Percentiles rank a stretch among this genome's conserved stretches.
These are phyloP conservation scores for Theileria sp. DNA, from an alignment of 169 alveolate species.

Conservation along the genomic window DNA sequence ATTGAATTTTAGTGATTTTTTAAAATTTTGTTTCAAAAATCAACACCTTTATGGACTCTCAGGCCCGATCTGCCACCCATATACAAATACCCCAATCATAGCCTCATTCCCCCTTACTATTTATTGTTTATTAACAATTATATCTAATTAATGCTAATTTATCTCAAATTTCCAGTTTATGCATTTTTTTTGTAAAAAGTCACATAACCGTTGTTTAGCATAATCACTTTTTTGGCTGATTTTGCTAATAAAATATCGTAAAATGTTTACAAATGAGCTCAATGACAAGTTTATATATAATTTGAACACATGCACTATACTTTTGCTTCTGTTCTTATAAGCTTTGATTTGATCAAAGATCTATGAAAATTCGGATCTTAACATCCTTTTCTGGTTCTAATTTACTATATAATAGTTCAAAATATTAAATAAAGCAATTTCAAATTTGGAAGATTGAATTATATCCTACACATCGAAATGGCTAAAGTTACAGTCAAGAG, in stretches of 20 bases:
- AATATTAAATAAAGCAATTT: neutral
- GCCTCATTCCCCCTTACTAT: neutral
- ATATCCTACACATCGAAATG: neutral
- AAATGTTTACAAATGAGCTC: neutral
- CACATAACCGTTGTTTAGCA: neutral
- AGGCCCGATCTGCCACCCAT: neutral
- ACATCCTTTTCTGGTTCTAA: neutral
- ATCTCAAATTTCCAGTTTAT: neutral
- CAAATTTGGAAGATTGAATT: neutral
- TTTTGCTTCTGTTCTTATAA: neutral
- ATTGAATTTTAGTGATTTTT: neutral
- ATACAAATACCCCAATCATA: neutral
- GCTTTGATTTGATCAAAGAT: neutral
- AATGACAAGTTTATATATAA: constrained; percentile 3
- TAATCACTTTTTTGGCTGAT: neutral
- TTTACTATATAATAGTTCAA: neutral
- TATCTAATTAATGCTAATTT: neutral
- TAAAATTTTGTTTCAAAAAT: neutral
- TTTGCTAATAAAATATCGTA: neutral
- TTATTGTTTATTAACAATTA: no score
- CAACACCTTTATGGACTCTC: neutral
- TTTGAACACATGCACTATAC: neutral
- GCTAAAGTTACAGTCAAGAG: constrained; percentile 6
- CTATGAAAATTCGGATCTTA: neutral
- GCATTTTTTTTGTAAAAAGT: neutral